Evolutionary conservation across 768 basidiomycete species (phyloP).

Genomic region (Scleroderma citrinum): DNA sequence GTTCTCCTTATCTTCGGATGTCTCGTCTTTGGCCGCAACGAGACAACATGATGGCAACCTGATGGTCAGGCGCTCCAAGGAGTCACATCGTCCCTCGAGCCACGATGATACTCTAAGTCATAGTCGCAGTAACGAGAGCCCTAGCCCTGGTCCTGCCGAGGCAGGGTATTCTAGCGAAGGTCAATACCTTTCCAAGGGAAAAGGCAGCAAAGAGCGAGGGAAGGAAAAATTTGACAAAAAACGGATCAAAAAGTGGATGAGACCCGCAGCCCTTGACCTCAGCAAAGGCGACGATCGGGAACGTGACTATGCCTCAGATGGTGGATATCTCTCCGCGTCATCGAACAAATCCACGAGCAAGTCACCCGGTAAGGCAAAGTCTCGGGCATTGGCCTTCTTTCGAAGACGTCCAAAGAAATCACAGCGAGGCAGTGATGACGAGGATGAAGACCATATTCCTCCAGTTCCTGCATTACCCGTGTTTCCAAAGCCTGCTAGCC

Average conservation of each 20-base stretch:
- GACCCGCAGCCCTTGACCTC: conserved; percentile 12
- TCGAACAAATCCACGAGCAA: conserved; percentile 28
- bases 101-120: conserved; percentile 18
- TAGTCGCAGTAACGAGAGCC: conserved; percentile 6
- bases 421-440: conserved; percentile 22
- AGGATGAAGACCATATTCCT: conserved; percentile 23
- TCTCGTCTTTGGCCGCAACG: not conserved
- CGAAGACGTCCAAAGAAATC: conserved; percentile 26
- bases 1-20: conserved; percentile 14
- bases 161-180: conserved; percentile 26
- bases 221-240: conserved; percentile 16
- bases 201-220: conserved; percentile 7
- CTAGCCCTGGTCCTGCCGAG: conserved; percentile 16
- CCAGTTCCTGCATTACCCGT: conserved; percentile 28
- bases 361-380: conserved; percentile 21
- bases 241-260: conserved; percentile 15
- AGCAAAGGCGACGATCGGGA: conserved; percentile 17
- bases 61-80: conserved; percentile 5
- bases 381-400: conserved; percentile 30
- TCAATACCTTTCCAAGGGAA: conserved; percentile 25
- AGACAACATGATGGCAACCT: not conserved
- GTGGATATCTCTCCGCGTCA: conserved; percentile 29
- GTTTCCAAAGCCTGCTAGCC: conserved; percentile 24
- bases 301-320: conserved; percentile 21
- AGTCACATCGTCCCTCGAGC: conserved; percentile 12